A percentile compares a stretch with the other conserved stretches of the same genome.
phyloP scores from a whole-genome alignment of 2,329 filamentous ascomycete genomes.

The Colletotrichum sp. region DNA sequence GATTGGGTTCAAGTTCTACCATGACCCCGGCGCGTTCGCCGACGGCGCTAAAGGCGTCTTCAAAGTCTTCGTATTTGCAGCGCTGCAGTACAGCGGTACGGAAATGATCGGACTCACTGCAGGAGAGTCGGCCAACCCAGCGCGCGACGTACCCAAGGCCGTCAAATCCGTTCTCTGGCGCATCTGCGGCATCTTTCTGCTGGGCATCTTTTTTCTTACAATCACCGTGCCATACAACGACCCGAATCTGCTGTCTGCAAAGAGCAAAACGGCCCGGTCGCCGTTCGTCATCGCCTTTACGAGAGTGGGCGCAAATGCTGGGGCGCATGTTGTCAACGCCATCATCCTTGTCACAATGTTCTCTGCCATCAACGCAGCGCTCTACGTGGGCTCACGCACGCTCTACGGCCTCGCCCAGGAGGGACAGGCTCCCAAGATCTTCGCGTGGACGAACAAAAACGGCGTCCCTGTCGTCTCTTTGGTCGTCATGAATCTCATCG shows the following conservation, averaged over 20 bases:
- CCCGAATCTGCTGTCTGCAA: slow-evolving; percentile 49
- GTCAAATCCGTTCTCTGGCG: slow-evolving; percentile 28
- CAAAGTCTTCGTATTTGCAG: slow-evolving; percentile 24
- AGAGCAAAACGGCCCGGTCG: slow-evolving; percentile 49
- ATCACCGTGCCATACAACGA: slow-evolving; percentile 60
- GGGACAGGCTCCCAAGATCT: slow-evolving; percentile 55
- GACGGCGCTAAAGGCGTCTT: slow-evolving; percentile 28
- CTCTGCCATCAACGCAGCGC: slow-evolving; percentile 54
- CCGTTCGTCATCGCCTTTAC: slow-evolving; percentile 56
- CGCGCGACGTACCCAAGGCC: slow-evolving; percentile 40
- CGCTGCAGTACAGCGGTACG: slow-evolving; percentile 26
- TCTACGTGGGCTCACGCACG: slow-evolving; percentile 62
- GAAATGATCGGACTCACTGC: slow-evolving; percentile 25
- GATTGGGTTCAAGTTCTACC: slow-evolving; percentile 22
- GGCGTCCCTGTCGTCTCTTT: slow-evolving; percentile 37
- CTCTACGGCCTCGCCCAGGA: slow-evolving; percentile 58
- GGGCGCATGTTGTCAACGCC: slow-evolving; percentile 59
- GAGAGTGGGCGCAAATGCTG: slow-evolving; percentile 56
- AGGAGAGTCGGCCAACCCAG: slow-evolving; percentile 43
- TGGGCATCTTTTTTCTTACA: slow-evolving; percentile 55
- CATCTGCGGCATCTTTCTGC: slow-evolving; percentile 46
- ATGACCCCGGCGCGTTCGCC: slow-evolving; percentile 18
- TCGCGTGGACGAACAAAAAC: slow-evolving; percentile 52
- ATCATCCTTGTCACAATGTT: slow-evolving; percentile 59
- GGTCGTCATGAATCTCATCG: slow-evolving; percentile 20